Conservation (phyloP, 2,329 filamentous ascomycete genomes). For the Epichloe scottii region DNA sequence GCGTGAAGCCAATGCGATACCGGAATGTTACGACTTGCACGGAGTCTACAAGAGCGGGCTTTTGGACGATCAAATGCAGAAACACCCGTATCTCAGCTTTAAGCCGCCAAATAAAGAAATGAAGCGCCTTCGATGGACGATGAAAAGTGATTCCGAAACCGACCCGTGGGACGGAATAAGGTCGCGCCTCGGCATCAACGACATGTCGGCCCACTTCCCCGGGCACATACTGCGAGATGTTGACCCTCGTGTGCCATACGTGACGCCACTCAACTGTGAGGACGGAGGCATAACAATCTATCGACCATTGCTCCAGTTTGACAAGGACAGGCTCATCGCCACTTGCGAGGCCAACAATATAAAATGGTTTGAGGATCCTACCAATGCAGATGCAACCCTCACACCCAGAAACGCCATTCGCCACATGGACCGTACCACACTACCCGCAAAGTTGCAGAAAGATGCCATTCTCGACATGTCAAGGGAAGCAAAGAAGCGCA, state of each 20-base stretch:
- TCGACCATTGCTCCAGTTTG: constrained; percentile 57
- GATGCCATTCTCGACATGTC: constrained; percentile 50
- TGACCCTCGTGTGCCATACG: constrained; percentile 16
- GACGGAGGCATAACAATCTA: constrained; percentile 53
- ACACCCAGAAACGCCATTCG: constrained; percentile 75
- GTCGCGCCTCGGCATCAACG: constrained; percentile 9
- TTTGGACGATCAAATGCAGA: constrained; percentile 30
- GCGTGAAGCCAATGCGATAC: constrained; percentile 52
- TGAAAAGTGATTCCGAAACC: constrained; percentile 17
- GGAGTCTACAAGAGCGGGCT: constrained; percentile 56
- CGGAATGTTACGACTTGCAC: constrained; percentile 68
- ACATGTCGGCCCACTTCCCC: constrained; percentile 16
- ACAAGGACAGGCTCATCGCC: constrained; percentile 59
- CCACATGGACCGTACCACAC: constrained; percentile 41
- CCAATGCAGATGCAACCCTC: constrained; percentile 65
- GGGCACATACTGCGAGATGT: constrained; percentile 10
- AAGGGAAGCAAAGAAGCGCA: constrained; percentile 32
- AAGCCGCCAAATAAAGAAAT: constrained; percentile 18
- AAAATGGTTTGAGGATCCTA: constrained; percentile 72
- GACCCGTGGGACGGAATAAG: constrained; percentile 10
- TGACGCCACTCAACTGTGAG: constrained; percentile 35
- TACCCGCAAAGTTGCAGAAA: constrained; percentile 61
- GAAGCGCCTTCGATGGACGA: constrained; percentile 16
- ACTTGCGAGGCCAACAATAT: constrained; percentile 60
- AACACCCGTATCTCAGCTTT: constrained; percentile 26